A percentile compares a stretch with the other conserved stretches of the same genome.
These are phyloP conservation scores for Puccinellia tenuiflora DNA, from an alignment of 176 grass and related monocot species.

Conservation along the genomic window DNA sequence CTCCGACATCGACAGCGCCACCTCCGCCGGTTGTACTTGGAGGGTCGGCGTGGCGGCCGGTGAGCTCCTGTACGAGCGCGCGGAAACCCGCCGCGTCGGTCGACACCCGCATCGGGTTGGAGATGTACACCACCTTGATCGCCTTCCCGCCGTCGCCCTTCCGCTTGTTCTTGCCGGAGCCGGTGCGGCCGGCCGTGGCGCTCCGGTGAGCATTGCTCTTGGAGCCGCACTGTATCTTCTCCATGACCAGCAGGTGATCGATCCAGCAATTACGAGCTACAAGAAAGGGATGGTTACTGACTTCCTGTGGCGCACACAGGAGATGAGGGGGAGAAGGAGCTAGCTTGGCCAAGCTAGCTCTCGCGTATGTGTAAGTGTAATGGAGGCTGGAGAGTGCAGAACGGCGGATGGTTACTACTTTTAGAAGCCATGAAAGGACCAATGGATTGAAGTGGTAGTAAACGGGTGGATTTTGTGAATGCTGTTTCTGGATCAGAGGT, in stretches of 20 bases:
- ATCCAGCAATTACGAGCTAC: background rate
- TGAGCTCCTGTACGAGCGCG: constrained; percentile 76
- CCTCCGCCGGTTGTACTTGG: constrained; percentile 23
- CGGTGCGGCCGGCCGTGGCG: background rate
- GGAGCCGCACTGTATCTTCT: constrained; percentile 5
- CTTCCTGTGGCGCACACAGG: background rate
- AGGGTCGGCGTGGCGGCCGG: constrained; percentile 60
- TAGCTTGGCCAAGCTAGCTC: background rate
- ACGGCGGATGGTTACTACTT: constrained; percentile 18
- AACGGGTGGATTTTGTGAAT: background rate
- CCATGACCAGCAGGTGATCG: constrained; percentile 5
- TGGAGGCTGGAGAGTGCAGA: background rate
- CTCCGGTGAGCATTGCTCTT: constrained; percentile 26
- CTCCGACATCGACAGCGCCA: background rate
- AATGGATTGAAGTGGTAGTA: background rate
- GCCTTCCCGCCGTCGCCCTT: constrained; percentile 32
- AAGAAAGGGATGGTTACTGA: background rate
- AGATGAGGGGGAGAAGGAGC: background rate
- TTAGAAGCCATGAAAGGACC: constrained; percentile 18
- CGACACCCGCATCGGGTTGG: constrained; percentile 67
- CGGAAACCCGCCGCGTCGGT: constrained; percentile 59
- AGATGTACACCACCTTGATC: constrained; percentile 79
- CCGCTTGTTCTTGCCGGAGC: constrained; percentile 6
- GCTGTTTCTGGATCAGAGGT: background rate
- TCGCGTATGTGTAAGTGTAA: background rate